Conservation (phyloP, 2,329 filamentous ascomycete genomes). For the Alternaria consortialis region DNA sequence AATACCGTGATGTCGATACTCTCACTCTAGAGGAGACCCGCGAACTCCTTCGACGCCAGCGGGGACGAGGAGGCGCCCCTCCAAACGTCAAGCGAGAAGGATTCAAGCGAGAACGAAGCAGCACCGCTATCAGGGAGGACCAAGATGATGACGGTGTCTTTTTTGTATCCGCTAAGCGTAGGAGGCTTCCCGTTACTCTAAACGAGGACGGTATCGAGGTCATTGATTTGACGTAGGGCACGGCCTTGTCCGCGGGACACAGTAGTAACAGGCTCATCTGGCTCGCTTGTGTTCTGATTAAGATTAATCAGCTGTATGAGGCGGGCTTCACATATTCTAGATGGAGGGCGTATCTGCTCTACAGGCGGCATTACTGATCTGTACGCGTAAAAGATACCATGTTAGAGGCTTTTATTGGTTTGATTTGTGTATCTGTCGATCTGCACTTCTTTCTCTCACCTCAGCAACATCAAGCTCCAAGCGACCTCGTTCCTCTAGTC, state of each 20-base stretch:
- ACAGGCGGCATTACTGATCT: background rate
- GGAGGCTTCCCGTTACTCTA: background rate
- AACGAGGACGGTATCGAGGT: slow-evolving; percentile 27
- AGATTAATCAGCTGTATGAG: no score
- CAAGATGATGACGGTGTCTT: slow-evolving; percentile 19
- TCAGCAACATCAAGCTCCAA: background rate
- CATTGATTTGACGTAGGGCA: slow-evolving; percentile 29
- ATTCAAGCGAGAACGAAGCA: slow-evolving; percentile 21
- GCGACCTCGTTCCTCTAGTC: background rate
- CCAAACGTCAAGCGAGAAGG: slow-evolving; percentile 16
- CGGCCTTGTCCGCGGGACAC: background rate
- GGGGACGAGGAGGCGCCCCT: slow-evolving; percentile 8
- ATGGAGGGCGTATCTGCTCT: background rate
- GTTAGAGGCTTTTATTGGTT: no score
- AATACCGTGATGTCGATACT: slow-evolving; percentile 22
- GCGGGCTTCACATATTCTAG: no score
- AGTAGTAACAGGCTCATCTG: no score
- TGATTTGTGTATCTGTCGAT: no score
- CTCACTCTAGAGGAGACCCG: slow-evolving; percentile 27
- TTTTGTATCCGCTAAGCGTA: slow-evolving; percentile 23
- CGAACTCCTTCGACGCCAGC: slow-evolving; percentile 27
- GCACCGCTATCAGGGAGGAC: background rate
- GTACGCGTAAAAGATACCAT: background rate
- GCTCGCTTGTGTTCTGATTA: no score
- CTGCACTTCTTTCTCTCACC: background rate